Base-by-base conservation (phyloP, 768 basidiomycete species). In the Phaffia tasmanica region DNA sequence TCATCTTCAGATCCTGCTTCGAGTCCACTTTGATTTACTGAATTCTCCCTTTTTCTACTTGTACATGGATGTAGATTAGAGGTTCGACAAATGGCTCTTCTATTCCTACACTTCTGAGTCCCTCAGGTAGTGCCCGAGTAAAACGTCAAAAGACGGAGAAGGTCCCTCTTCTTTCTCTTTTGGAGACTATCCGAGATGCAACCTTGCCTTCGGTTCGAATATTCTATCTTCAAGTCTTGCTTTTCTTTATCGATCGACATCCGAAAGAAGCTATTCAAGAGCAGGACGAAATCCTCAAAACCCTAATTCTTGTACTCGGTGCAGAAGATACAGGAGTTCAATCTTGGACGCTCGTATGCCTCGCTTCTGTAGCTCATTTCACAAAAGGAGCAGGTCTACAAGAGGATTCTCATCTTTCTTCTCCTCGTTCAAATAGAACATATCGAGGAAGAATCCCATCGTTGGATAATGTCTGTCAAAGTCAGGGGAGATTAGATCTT, bases 201-300 rank as follows among this genome's bases (percentile, higher is more conserved):
- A 32, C 86, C 67, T 79, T 61, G 4, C 29, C 62, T 50, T 51
- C 63, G 23, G 62, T 49, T 47, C 70, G 61, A 46, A 59, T 69
- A 81, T 76, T 78, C 77, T 79, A 81, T 70, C 77, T 94, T 1
- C 91, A 95, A 75, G 79, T 85, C 14, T 79, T 95, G 3, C 82
- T 93, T 27, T 95, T 97, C 78, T 79, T 95, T 73, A 81, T 92
- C 69, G 84, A 88, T 71, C 81, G 83, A 29, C 85, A 93, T 73
- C 91, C 88, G 88, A 30, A 70, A 18, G 79, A 4, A 79, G 86
- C 49, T 85, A 85, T 70, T 3, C 3, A 21, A 1, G 50, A 2
- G 2, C 18, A 21, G 49, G 77, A 78, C 55, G 80, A 82, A 1
- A 78, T 91, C 46, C 76, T 85, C 58, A 72, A 78, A 25, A 76